Evolutionary conservation across 495 filamentous ascomycete genomes (phyloP).

Genomic region (Penicillium subrubescens): DNA sequence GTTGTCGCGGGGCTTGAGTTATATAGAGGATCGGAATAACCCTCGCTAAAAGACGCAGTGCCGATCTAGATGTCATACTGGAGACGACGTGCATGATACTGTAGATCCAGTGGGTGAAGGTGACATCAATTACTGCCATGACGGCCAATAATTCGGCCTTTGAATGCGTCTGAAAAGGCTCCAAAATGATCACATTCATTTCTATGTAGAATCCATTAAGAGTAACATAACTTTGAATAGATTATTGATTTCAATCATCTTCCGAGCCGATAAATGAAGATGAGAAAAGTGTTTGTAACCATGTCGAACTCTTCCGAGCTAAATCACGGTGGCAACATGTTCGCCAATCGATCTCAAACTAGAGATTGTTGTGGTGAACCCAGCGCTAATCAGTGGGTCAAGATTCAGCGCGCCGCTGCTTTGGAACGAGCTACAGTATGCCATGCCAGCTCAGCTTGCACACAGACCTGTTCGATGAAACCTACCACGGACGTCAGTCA

Average conservation of each 20-base stretch:
- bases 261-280: neutral
- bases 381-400: neutral
- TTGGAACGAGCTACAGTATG: neutral
- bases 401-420: neutral
- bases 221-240: too few relatives aligned
- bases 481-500: neutral
- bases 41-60: neutral
- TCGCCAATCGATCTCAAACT: constrained; percentile 3
- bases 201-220: too few relatives aligned
- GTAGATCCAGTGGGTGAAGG: neutral
- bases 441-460: neutral
- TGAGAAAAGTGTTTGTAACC: neutral
- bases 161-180: too few relatives aligned
- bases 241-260: too few relatives aligned
- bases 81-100: neutral
- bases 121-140: neutral
- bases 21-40: neutral
- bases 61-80: constrained; percentile 2
- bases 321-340: neutral
- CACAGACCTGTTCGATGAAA: neutral
- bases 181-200: too few relatives aligned
- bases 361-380: neutral
- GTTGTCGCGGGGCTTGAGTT: neutral
- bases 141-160: neutral
- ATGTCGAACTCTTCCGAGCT: neutral